These are phyloP conservation scores for Berberis thunbergii DNA, from an alignment of 164 flowering plant species.

Conservation along the genomic window DNA sequence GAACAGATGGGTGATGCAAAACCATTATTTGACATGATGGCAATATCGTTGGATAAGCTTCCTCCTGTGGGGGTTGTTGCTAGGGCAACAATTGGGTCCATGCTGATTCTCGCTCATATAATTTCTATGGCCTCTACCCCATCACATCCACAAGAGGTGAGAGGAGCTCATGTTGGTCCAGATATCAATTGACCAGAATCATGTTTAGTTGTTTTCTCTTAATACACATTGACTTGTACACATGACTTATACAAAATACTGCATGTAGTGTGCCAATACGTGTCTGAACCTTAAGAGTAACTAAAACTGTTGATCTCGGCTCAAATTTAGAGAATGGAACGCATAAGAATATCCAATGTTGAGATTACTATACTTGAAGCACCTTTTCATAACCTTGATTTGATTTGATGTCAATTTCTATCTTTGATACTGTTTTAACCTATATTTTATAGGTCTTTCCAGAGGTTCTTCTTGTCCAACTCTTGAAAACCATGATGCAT, in stretches of 20 bases:
- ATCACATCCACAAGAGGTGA: conserved; percentile 52
- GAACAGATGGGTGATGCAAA: conserved; percentile 59
- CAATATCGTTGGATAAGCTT: conserved; percentile 64
- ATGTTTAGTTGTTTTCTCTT: too few relatives aligned
- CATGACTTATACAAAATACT: too few relatives aligned
- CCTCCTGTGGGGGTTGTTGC: conserved; percentile 59
- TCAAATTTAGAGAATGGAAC: too few relatives aligned
- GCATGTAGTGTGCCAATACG: too few relatives aligned
- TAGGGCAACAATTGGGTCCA: conserved; percentile 66
- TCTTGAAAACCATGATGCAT: conserved; percentile 76
- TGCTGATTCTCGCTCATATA: conserved; percentile 70
- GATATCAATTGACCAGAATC: neutral
- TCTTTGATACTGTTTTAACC: neutral
- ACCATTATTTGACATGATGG: conserved; percentile 78
- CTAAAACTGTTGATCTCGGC: too few relatives aligned
- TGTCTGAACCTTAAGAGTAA: too few relatives aligned
- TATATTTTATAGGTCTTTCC: conserved; percentile 54
- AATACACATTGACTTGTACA: too few relatives aligned
- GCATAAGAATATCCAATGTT: too few relatives aligned
- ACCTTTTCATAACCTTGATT: too few relatives aligned
- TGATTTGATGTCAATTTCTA: neutral
- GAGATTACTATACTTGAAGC: too few relatives aligned
- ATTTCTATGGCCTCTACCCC: conserved; percentile 42
- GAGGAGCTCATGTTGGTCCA: neutral
- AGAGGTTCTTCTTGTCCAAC: conserved; percentile 70